Conservation (phyloP, 257 asterid genomes). For the Solanum sejunctum region DNA sequence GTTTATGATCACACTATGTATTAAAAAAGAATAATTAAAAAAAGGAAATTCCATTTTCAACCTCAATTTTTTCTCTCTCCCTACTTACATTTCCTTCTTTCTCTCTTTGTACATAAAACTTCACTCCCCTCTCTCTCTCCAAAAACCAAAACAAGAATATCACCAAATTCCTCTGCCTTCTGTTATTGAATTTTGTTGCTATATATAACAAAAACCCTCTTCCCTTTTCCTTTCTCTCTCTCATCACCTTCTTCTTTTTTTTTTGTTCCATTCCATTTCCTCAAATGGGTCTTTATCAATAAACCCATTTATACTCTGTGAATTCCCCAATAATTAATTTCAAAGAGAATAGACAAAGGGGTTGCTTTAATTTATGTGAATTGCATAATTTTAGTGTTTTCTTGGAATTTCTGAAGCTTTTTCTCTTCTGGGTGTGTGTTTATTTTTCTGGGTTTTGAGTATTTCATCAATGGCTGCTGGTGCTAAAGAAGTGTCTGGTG, state of each 20-base stretch:
- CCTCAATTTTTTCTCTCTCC: background rate
- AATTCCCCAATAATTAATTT: background rate
- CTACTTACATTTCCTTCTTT: background rate
- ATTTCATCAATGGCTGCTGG: constrained; percentile 71
- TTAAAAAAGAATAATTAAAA: no score
- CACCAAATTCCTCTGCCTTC: background rate
- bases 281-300: background rate
- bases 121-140: background rate
- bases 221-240: background rate
- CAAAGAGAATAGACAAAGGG: background rate
- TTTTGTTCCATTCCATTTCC: background rate
- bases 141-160: background rate
- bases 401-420: constrained; percentile 2
- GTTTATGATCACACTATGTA: no score
- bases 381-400: background rate
- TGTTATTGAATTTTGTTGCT: background rate
- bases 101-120: background rate
- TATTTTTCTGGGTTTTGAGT: constrained; percentile 2
- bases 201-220: background rate
- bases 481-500: constrained; percentile 58
- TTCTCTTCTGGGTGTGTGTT: background rate
- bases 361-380: background rate
- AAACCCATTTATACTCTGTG: background rate
- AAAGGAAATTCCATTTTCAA: background rate
- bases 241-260: background rate